phyloP scores from a whole-genome alignment of 129 eudicot species.

The Silybum marianum region DNA sequence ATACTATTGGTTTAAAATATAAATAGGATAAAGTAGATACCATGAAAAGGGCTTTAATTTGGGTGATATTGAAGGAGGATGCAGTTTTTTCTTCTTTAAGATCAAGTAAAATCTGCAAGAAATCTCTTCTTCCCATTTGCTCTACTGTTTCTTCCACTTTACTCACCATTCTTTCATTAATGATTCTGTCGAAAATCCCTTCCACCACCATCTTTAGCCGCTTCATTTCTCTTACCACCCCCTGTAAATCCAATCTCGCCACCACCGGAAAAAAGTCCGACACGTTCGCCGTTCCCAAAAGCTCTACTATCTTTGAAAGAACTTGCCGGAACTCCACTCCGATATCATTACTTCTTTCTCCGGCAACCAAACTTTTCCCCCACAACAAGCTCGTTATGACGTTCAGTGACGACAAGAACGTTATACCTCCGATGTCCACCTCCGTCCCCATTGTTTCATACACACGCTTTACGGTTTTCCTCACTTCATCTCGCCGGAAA shows the following conservation, averaged over 20 bases:
- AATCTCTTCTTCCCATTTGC: background rate
- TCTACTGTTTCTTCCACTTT: background rate
- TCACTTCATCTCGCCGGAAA: background rate
- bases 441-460: background rate
- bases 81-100: background rate
- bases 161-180: background rate
- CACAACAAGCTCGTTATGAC: background rate
- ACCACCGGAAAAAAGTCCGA: background rate
- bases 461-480: background rate
- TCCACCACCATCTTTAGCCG: background rate
- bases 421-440: background rate
- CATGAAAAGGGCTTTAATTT: background rate
- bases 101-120: background rate
- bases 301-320: no score
- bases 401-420: background rate
- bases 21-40: no score
- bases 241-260: background rate
- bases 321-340: no score
- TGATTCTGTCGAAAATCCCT: background rate
- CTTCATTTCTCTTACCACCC: background rate
- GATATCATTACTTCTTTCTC: background rate
- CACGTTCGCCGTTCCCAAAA: background rate
- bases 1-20: no score
- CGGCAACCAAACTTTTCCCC: background rate
- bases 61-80: background rate